Base-by-base conservation (phyloP, 441 rosid genomes). In the Euphorbia celastroides region DNA sequence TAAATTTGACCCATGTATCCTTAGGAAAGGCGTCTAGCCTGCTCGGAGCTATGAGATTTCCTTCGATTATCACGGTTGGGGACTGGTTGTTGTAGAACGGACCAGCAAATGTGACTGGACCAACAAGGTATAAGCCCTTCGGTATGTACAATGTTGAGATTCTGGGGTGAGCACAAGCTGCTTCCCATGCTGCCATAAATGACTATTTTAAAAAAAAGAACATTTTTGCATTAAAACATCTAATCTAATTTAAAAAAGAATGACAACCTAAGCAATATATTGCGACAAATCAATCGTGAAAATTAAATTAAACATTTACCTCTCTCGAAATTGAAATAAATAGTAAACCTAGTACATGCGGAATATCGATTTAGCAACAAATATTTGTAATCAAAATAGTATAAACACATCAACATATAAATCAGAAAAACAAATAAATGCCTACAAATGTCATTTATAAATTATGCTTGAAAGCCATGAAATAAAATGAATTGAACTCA, bases 141-240 rank as follows among this genome's bases (percentile, higher is more conserved):
- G 88, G 87, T 50, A 81, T 46, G 57, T 67, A 75, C 23, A 87
- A 60, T 0, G 73, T 83, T 20, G 92, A 64, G 12, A 68, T 65
- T 26, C 70, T 78, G 2, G 19, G 48, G 30, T 75, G 67, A 28
- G 36, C 52, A 71, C 92, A 84, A 36, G 88, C 88, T 0, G 83
- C 85, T 20, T 74, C 62, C 89, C 92, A 87, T 30, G 86, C 69
- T 22, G 66, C 70, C 52, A 58, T 25, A 63, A 86, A 81, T 55
- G 86, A 83, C 90, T 86, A 54, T 32, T 5, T 16, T 6, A 65
- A 34, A 27, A 51, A 28, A 22, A 17, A 16, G 23, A n/a, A 50
- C 6, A 48, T 4, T 12, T 7, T 42, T 42, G 14, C 62, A 42
- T n/a, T n/a, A n/a, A n/a, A n/a, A n/a, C n/a, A n/a, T n/a, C n/a